Percentiles rank a stretch among this genome's conserved stretches.
Evolutionary conservation across 306 rosid genomes (phyloP).

Genomic region (Prosopis cineraria): DNA sequence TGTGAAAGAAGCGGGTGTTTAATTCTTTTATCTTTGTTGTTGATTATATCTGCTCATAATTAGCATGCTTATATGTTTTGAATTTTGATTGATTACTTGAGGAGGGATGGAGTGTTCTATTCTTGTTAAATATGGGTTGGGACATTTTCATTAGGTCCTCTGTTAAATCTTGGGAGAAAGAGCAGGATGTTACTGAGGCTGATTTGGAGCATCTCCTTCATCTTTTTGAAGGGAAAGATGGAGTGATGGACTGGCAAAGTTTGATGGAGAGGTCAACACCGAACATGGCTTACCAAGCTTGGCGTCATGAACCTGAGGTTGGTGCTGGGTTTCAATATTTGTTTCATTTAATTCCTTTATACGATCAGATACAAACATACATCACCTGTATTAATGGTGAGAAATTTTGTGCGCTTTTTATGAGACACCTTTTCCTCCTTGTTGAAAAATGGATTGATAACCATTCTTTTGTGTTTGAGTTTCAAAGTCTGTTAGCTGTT

Average conservation of each 20-base stretch:
- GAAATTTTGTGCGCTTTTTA: constrained; percentile 27
- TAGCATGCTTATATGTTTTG: constrained; percentile 9
- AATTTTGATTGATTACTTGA: constrained; percentile 12
- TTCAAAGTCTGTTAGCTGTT: not conserved
- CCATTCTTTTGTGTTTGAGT: not conserved
- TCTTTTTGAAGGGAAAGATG: constrained; percentile 73
- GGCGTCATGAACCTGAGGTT: constrained; percentile 99
- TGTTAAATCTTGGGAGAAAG: constrained; percentile 48
- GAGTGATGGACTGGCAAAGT: constrained; percentile 87
- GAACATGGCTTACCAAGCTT: constrained; percentile 81
- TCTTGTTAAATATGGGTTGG: constrained; percentile 36
- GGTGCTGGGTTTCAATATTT: constrained; percentile 34
- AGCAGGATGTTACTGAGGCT: constrained; percentile 62
- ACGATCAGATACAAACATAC: constrained; percentile 21
- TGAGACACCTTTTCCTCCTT: constrained; percentile 15
- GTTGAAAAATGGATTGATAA: constrained; percentile 14
- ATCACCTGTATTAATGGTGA: not conserved
- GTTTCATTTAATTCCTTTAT: constrained; percentile 18
- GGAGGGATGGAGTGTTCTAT: constrained; percentile 19
- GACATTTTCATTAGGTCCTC: constrained; percentile 42
- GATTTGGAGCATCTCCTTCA: constrained; percentile 83
- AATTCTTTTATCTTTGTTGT: constrained; percentile 20
- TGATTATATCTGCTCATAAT: constrained; percentile 8
- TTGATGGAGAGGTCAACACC: constrained; percentile 84
- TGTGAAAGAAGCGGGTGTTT: constrained; percentile 13